Conservation (phyloP, 2,329 filamentous ascomycete genomes). For the Aureobasidium zeae region DNA sequence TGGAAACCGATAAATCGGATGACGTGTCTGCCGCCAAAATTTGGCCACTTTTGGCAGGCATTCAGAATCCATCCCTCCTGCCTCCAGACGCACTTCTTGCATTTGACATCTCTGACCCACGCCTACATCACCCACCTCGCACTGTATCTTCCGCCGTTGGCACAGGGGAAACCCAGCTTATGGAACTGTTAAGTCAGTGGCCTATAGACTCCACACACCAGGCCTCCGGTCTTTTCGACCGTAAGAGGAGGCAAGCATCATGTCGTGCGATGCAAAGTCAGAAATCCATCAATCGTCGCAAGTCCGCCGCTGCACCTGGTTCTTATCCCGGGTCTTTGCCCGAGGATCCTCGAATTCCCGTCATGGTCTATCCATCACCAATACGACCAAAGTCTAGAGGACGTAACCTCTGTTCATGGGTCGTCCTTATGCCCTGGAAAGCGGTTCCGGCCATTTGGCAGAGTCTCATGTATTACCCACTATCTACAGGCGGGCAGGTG, state of each 20-base stretch:
- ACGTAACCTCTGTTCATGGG: slow-evolving; percentile 59
- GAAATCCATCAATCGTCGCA: slow-evolving; percentile 71
- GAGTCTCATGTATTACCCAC: slow-evolving; percentile 68
- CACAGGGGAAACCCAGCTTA: slow-evolving; percentile 34
- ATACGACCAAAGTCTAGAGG: slow-evolving; percentile 34
- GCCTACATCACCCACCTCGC: slow-evolving; percentile 65
- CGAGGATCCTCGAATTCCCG: slow-evolving; percentile 67
- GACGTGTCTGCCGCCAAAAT: slow-evolving; percentile 26
- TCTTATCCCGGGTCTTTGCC: slow-evolving; percentile 47
- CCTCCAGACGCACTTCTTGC: slow-evolving; percentile 61
- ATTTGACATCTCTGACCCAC: slow-evolving; percentile 69
- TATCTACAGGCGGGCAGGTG: slow-evolving; percentile 70
- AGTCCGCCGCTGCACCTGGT: slow-evolving; percentile 54
- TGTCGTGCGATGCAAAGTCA: slow-evolving; percentile 61
- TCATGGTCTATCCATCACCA: slow-evolving; percentile 48
- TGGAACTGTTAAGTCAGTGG: slow-evolving; percentile 58
- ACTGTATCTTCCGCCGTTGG: slow-evolving; percentile 33
- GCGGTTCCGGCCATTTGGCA: slow-evolving; percentile 83
- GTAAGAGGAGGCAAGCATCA: slow-evolving; percentile 55
- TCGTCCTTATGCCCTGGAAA: slow-evolving; percentile 79
- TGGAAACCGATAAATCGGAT: slow-evolving; percentile 26
- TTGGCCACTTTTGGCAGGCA: slow-evolving; percentile 46
- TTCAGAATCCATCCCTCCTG: slow-evolving; percentile 61
- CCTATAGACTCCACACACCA: slow-evolving; percentile 47
- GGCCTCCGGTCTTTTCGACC: slow-evolving; percentile 52